Evolutionary conservation across 495 filamentous ascomycete species (phyloP).

Genomic region (Daldinia concentrica): DNA sequence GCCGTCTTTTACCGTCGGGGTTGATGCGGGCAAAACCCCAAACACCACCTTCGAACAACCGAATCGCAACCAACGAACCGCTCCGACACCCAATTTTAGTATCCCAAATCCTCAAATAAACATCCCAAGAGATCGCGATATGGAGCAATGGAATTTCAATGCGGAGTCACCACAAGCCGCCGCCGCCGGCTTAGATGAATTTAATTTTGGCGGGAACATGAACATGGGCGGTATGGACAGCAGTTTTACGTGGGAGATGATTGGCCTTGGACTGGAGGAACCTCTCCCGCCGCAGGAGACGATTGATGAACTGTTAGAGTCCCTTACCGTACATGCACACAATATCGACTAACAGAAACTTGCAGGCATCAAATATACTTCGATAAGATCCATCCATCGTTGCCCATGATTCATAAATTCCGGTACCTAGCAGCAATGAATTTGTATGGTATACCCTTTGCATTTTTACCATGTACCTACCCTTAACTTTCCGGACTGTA

Average conservation of each 20-base stretch:
- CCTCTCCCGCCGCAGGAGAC: slow-evolving; percentile 87
- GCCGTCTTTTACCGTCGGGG: slow-evolving; percentile 46
- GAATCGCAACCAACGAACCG: slow-evolving; percentile 47
- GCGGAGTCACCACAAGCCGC: slow-evolving; percentile 59
- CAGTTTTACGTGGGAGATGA: slow-evolving; percentile 86
- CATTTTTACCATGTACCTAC: background rate
- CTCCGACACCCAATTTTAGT: slow-evolving; percentile 55
- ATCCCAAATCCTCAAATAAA: slow-evolving; percentile 56
- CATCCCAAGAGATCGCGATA: slow-evolving; percentile 54
- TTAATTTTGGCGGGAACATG: slow-evolving; percentile 61
- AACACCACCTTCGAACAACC: slow-evolving; percentile 45
- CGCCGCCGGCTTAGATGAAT: slow-evolving; percentile 53
- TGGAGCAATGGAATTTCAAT: slow-evolving; percentile 63
- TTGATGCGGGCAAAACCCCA: slow-evolving; percentile 48
- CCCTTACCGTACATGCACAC: slow-evolving; percentile 25
- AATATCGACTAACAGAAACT: slow-evolving; percentile 29
- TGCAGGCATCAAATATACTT: slow-evolving; percentile 85
- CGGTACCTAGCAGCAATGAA: slow-evolving; percentile 86
- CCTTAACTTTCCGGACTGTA: background rate
- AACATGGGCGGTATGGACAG: slow-evolving; percentile 56
- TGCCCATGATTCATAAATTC: slow-evolving; percentile 88
- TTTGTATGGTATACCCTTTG: slow-evolving; percentile 57
- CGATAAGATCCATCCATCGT: slow-evolving; percentile 83
- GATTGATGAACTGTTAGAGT: slow-evolving; percentile 82
- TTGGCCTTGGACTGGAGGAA: slow-evolving; percentile 90